Percentiles rank a stretch among this genome's conserved stretches.
Evolutionary conservation across 177 flowering plant species (phyloP).

Genomic region (Vitis hybrid): DNA sequence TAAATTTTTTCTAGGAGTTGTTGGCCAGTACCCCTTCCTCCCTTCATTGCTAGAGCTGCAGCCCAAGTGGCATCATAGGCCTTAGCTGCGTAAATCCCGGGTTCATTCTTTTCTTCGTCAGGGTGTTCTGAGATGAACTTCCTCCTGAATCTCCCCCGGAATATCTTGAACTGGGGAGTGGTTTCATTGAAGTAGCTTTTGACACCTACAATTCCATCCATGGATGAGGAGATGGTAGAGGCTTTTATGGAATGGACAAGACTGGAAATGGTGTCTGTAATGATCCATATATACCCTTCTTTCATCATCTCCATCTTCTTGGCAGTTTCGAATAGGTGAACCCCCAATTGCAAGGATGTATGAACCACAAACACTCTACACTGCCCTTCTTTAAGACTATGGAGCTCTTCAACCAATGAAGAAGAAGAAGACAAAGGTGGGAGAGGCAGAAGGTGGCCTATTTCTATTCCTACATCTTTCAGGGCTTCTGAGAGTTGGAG

Average conservation of each 20-base stretch:
- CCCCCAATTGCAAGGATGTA: constrained; percentile 10
- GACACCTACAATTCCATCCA: no score
- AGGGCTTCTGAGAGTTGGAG: constrained; percentile 19
- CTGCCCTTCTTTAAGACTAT: constrained; percentile 13
- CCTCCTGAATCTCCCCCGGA: constrained; percentile 16
- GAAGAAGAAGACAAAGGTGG: constrained; percentile 12
- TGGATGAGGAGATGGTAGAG: no score
- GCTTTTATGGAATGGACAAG: no score
- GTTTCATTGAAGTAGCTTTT: constrained; percentile 13
- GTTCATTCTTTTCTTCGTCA: constrained; percentile 14
- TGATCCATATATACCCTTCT: constrained; percentile 34
- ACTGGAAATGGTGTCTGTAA: constrained; percentile 3
- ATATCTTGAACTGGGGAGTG: constrained; percentile 12
- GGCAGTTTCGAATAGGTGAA: constrained; percentile 23
- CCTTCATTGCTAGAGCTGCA: constrained; percentile 18
- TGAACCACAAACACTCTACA: background rate
- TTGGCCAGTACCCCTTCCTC: no score
- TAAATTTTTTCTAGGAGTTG: no score
- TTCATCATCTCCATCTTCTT: constrained; percentile 30
- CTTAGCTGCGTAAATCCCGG: constrained; percentile 20
- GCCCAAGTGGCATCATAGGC: constrained; percentile 28
- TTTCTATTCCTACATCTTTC: constrained; percentile 14
- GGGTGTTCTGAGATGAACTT: constrained; percentile 10
- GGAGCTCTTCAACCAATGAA: constrained; percentile 10
- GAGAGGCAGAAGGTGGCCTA: constrained; percentile 18